Percentiles rank a stretch among this genome's conserved stretches.
These are phyloP conservation scores for Dictyostelium brefeldianum DNA, from an alignment of 78 protist genomes.

Conservation along the genomic window DNA sequence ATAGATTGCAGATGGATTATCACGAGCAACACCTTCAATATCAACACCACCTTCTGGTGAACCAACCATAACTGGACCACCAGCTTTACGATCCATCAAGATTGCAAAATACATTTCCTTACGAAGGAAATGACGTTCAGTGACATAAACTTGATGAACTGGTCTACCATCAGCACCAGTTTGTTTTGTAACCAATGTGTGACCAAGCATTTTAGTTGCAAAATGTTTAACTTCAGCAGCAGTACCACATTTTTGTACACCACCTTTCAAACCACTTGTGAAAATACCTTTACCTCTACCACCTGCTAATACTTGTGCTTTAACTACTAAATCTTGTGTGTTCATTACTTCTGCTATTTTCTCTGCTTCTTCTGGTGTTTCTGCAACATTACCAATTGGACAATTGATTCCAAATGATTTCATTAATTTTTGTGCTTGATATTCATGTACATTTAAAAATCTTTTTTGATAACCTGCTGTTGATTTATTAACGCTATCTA, in stretches of 20 bases:
- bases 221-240: conserved; percentile 44
- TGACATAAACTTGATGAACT: conserved; percentile 78
- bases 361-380: conserved; percentile 83
- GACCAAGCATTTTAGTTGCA: conserved; percentile 96
- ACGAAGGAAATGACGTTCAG: conserved; percentile 79
- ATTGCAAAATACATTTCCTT: conserved; percentile 97
- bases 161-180: conserved; percentile 87
- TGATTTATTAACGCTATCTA: neutral
- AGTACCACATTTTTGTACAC: conserved; percentile 89
- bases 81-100: conserved; percentile 93
- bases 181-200: conserved; percentile 96
- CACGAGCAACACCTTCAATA: conserved; percentile 93
- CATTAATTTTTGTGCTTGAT: conserved; percentile 82
- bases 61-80: conserved; percentile 84
- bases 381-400: conserved; percentile 80
- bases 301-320: conserved; percentile 98
- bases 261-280: conserved; percentile 94
- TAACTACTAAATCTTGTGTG: conserved; percentile 88
- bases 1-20: conserved; percentile 85
- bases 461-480: conserved; percentile 40
- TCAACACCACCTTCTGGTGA: conserved; percentile 95
- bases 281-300: conserved; percentile 98
- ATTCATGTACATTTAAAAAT: conserved; percentile 79
- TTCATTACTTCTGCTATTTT: conserved; percentile 66
- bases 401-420: conserved; percentile 71